Evolutionary conservation across 495 filamentous ascomycete species (phyloP).

Genomic region (Podospora comata): DNA sequence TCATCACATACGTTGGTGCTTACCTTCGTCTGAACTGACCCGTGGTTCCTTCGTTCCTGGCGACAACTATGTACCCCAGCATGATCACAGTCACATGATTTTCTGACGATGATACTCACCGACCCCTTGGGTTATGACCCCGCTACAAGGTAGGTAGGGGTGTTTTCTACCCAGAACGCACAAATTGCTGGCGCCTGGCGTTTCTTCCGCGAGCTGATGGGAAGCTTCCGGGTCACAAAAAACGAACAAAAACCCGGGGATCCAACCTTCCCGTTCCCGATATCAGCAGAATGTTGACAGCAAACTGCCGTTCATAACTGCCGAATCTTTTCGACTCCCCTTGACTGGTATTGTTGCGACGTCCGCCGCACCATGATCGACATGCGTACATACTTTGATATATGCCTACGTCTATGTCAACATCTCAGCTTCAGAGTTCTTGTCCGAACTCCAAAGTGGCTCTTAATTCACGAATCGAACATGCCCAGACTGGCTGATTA

Average conservation of each 20-base stretch:
- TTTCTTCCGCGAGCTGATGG: not conserved
- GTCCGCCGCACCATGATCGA: not conserved
- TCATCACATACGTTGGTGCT: not conserved
- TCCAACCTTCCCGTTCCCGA: constrained; percentile 17
- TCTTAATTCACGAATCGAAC: not conserved
- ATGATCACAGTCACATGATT: constrained; percentile 17
- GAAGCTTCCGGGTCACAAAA: not conserved
- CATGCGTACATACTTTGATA: not conserved
- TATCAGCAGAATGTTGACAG: constrained; percentile 1
- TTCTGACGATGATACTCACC: constrained; percentile 19
- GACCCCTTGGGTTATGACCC: not conserved
- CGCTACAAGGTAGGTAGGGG: not conserved
- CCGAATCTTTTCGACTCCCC: not conserved
- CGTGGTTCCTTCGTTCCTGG: not conserved
- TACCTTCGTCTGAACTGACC: constrained; percentile 12
- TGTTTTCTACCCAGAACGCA: not conserved
- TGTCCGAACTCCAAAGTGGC: not conserved
- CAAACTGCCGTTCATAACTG: constrained; percentile 15
- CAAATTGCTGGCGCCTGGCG: not conserved
- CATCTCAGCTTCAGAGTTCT: not conserved
- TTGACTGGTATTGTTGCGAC: not conserved
- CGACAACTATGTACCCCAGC: not conserved
- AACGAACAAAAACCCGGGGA: constrained; percentile 15
- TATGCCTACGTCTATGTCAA: not conserved
- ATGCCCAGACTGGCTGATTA: too few species aligned